A percentile compares a stretch with the other conserved stretches of the same genome.
Evolutionary conservation across 805 yeast genomes (phyloP).

Genomic region (Nakazawaea sp.): DNA sequence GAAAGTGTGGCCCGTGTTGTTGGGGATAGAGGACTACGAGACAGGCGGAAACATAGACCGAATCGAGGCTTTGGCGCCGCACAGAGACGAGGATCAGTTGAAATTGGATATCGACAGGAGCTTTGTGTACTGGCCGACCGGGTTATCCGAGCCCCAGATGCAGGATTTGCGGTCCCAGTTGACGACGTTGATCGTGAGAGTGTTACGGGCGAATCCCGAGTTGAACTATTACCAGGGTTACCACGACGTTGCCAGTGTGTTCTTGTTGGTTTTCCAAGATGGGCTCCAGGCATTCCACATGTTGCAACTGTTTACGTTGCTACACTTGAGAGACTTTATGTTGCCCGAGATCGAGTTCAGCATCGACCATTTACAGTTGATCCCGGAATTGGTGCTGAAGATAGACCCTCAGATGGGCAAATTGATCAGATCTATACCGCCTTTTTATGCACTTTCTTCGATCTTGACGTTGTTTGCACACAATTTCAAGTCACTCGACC

Average conservation of each 20-base stretch:
- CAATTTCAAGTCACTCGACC: constrained; percentile 34
- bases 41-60: constrained; percentile 12
- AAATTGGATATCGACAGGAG: constrained; percentile 72
- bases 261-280: constrained; percentile 43
- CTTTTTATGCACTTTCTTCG: constrained; percentile 69
- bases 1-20: constrained; percentile 44
- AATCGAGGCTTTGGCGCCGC: constrained; percentile 29
- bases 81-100: constrained; percentile 75
- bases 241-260: constrained; percentile 76
- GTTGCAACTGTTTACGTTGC: constrained; percentile 49
- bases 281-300: constrained; percentile 27
- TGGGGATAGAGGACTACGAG: constrained; percentile 23
- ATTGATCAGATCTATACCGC: constrained; percentile 36
- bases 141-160: constrained; percentile 15
- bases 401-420: constrained; percentile 39
- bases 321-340: constrained; percentile 81
- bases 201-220: constrained; percentile 54
- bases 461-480: constrained; percentile 76
- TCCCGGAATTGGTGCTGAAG: constrained; percentile 52
- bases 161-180: constrained; percentile 33
- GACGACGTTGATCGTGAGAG: constrained; percentile 35
- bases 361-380: constrained; percentile 53
- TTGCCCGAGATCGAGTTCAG: constrained; percentile 61
- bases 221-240: constrained; percentile 86
- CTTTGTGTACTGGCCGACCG: constrained; percentile 35